Percentiles rank a stretch among this genome's conserved stretches.
These are phyloP conservation scores for Nothopassalora personata DNA, from an alignment of 2,329 filamentous ascomycete species.

Conservation along the genomic window DNA sequence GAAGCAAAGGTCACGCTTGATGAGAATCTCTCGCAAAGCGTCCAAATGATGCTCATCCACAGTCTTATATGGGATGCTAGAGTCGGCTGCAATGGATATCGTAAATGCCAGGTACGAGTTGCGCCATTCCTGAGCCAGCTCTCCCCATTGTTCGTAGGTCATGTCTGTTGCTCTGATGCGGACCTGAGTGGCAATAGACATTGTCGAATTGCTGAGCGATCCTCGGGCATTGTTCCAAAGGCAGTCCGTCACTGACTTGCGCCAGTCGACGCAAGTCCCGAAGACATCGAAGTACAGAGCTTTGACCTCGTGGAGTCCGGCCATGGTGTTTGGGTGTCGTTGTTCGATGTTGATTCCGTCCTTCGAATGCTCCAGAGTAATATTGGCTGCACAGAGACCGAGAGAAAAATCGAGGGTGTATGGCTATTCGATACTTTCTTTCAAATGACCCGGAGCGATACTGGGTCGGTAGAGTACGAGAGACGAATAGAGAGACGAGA, in stretches of 20 bases:
- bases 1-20: slow-evolving; percentile 36
- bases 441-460: background rate
- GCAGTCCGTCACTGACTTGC: slow-evolving; percentile 57
- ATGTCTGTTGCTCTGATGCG: slow-evolving; percentile 47
- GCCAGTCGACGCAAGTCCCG: slow-evolving; percentile 77
- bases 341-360: no score
- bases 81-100: slow-evolving; percentile 42
- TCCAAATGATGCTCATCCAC: slow-evolving; percentile 67
- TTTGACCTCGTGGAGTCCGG: slow-evolving; percentile 36
- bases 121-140: slow-evolving; percentile 58
- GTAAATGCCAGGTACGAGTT: slow-evolving; percentile 51
- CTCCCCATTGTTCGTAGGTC: slow-evolving; percentile 48
- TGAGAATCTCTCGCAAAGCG: slow-evolving; percentile 56
- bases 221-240: slow-evolving; percentile 48
- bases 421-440: background rate
- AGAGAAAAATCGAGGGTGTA: background rate
- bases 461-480: background rate
- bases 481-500: background rate
- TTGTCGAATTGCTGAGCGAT: slow-evolving; percentile 44
- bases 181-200: slow-evolving; percentile 44
- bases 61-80: slow-evolving; percentile 54
- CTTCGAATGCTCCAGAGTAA: background rate
- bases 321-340: background rate
- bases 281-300: slow-evolving; percentile 72
- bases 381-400: background rate